Base-by-base conservation (phyloP, 2,329 filamentous ascomycete species). In the Monosporascus sp. region DNA sequence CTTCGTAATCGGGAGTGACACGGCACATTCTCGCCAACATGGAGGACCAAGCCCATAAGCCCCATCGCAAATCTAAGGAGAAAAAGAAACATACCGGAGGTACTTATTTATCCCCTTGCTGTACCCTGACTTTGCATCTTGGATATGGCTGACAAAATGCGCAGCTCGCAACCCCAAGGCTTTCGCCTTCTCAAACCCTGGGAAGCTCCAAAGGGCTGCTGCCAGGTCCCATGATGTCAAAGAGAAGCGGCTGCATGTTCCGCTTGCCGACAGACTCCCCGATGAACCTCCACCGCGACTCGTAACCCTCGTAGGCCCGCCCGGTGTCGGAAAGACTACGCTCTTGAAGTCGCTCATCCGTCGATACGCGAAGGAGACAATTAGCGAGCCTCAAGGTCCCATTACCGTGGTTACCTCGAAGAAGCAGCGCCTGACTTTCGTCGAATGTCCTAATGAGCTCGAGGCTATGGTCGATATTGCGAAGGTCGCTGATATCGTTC, bases 351-450 rank as follows among this genome's bases (percentile, higher is more conserved):
- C 92, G 14, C 78, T 99, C 54, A 89, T 99, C 65, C 87, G 90
- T 61, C 82, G 94, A 70, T 97, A 97, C 75, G 90, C 94, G 46
- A 99, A 99, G 69, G 94, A 99, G 70, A 93, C 90, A 0, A 82
- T 99, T 41, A 87, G 90, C 31, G 86, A 93, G 35, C 94, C 94
- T 1, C 87, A 89, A 62, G 94, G 94, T 0, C 94, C 94, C 4
- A 86, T 99, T 55, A 99, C 95, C 2, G 88, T 99, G 49, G 92
- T 99, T 47, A 97, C 94, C 0, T 96, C 92, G 54, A 99, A 97
- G 76, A 89, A 93, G 66, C 87, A 96, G 69, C 86, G 94, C 38
- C 81, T 99, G 48, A 99, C 94, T 0, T 97, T 99, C 69, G 75
- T 99, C 66, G 94, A 99, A 82, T 96, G 90, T 67, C 92, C 95